Evolutionary conservation across 176 grass and related monocot species (phyloP).

Genomic region (Musa itinerans): DNA sequence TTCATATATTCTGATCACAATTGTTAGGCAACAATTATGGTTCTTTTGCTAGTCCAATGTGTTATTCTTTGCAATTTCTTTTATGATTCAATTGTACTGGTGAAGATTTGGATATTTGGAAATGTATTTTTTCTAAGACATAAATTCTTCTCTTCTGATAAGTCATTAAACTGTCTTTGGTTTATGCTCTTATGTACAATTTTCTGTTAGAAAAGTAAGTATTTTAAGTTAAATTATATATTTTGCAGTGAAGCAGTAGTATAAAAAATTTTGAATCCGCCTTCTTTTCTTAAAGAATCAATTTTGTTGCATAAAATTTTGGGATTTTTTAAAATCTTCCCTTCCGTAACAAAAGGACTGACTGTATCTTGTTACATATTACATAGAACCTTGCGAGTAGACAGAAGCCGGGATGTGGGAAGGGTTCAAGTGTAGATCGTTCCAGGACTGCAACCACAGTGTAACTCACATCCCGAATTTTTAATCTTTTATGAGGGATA

Average conservation of each 20-base stretch:
- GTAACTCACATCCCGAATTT: slow-evolving; percentile 30
- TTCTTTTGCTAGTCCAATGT: background rate
- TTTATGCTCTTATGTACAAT: too few species aligned
- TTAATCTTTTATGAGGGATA: background rate
- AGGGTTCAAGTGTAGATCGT: slow-evolving; percentile 82
- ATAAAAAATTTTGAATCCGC: background rate
- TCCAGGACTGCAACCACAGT: slow-evolving; percentile 81
- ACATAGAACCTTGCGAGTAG: slow-evolving; percentile 66
- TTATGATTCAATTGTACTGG: background rate
- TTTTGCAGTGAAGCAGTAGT: background rate
- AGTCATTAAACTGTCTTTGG: too few species aligned
- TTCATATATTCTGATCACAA: background rate
- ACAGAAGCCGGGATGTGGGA: slow-evolving; percentile 89
- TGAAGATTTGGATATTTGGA: background rate
- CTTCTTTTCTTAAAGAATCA: background rate
- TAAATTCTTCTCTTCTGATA: too few species aligned
- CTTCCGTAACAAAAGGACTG: background rate
- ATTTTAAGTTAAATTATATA: too few species aligned
- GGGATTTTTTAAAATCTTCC: background rate
- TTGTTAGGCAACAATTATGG: background rate
- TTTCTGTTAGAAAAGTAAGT: too few species aligned
- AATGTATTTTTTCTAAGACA: background rate
- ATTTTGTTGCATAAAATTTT: background rate
- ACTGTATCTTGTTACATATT: slow-evolving; percentile 24
- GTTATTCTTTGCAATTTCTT: background rate